Evolutionary conservation across 164 flowering plant species (phyloP).

Genomic region (Pachysandra terminalis): DNA sequence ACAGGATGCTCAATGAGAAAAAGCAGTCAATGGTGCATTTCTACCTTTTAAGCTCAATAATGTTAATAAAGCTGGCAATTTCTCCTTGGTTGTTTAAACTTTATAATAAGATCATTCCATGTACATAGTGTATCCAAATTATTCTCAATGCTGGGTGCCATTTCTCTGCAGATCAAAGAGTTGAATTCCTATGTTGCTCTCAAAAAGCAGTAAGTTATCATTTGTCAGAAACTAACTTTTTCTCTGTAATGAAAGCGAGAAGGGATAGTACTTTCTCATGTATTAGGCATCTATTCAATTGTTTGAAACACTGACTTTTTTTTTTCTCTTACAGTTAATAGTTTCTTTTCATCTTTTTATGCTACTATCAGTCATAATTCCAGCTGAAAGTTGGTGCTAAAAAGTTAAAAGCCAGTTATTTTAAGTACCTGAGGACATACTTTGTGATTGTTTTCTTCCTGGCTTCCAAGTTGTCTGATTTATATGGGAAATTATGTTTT

Average conservation of each 20-base stretch:
- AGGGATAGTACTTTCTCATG: neutral
- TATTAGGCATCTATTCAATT: neutral
- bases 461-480: neutral
- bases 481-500: too few species aligned
- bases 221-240: neutral
- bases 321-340: too few species aligned
- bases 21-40: constrained; percentile 67
- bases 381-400: neutral
- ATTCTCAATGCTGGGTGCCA: neutral
- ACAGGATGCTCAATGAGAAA: constrained; percentile 67
- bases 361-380: neutral
- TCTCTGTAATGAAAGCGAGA: neutral
- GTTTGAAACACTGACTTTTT: neutral
- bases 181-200: constrained; percentile 88
- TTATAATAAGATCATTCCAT: neutral
- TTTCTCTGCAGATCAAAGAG: constrained; percentile 71
- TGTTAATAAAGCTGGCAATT: neutral
- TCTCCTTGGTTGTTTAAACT: neutral
- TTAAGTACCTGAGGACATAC: too few species aligned
- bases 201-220: constrained; percentile 70
- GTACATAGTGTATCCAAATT: neutral
- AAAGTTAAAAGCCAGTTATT: neutral
- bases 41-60: neutral
- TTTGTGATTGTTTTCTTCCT: too few species aligned
- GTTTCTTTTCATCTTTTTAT: neutral